These are phyloP conservation scores for Gilbertella persicaria DNA, from an alignment of 371 early-diverging fungal genomes.

Conservation along the genomic window DNA sequence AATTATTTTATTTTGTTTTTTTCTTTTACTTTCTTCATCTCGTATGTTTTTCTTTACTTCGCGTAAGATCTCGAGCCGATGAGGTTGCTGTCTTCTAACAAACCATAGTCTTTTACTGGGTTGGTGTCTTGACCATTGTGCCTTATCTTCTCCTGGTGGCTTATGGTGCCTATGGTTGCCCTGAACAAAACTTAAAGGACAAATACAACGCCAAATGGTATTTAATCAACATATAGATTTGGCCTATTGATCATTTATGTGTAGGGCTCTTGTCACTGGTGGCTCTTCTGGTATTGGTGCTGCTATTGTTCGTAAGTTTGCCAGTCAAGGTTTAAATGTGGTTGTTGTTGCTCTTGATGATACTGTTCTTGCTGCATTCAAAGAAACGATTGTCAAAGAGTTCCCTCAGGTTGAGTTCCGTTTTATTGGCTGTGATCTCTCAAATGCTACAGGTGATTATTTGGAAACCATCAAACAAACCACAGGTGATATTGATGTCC, in stretches of 20 bases:
- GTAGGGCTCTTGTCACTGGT: constrained; percentile 56
- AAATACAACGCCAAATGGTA: constrained; percentile 66
- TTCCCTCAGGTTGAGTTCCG: constrained; percentile 53
- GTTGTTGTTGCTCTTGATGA: constrained; percentile 64
- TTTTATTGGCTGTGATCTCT: constrained; percentile 57
- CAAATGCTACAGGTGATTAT: constrained; percentile 41
- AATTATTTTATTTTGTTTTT: neutral
- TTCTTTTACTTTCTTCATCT: neutral
- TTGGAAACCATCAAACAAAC: constrained; percentile 46
- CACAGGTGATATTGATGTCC: constrained; percentile 51
- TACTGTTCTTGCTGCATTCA: constrained; percentile 36
- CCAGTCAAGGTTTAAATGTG: constrained; percentile 57
- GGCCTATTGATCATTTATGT: neutral
- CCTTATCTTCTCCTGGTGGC: constrained; percentile 47
- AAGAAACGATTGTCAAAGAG: constrained; percentile 39
- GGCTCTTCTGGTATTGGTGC: constrained; percentile 69
- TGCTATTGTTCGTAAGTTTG: constrained; percentile 57
- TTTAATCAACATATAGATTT: constrained; percentile 3
- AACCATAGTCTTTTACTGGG: constrained; percentile 43
- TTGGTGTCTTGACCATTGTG: constrained; percentile 47
- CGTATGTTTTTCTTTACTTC: neutral
- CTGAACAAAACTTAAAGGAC: constrained; percentile 58
- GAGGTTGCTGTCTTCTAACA: neutral
- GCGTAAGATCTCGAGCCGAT: neutral
- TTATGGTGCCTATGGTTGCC: constrained; percentile 52